phyloP scores from a whole-genome alignment of 2,329 filamentous ascomycete species.

The Pestalotiopsis sp. region DNA sequence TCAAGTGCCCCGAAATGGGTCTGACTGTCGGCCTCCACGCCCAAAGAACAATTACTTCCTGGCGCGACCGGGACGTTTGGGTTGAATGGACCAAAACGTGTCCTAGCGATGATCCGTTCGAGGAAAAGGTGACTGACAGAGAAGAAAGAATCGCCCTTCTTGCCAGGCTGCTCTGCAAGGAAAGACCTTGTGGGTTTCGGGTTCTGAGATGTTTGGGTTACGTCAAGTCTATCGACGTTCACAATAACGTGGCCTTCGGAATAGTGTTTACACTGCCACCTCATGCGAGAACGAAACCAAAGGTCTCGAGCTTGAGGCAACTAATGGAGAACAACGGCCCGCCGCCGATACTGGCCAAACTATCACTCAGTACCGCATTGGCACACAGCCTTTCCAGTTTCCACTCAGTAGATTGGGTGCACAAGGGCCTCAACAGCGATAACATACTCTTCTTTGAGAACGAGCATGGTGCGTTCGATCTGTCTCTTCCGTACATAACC shows the following conservation, averaged over 20 bases:
- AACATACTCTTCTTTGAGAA: constrained; percentile 50
- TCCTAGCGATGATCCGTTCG: neutral
- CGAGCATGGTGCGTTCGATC: constrained; percentile 28
- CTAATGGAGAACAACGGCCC: constrained; percentile 10
- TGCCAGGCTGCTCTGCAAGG: constrained; percentile 10
- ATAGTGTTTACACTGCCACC: constrained; percentile 9
- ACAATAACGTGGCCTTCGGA: constrained; percentile 3
- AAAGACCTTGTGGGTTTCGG: constrained; percentile 9
- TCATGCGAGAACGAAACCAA: neutral
- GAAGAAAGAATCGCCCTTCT: constrained; percentile 2
- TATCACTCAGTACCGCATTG: constrained; percentile 14
- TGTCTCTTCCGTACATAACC: constrained; percentile 39
- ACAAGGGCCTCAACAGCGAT: constrained; percentile 52
- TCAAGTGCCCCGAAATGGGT: too few species aligned
- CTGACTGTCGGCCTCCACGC: too few species aligned
- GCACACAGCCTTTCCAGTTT: constrained; percentile 26
- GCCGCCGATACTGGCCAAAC: constrained; percentile 11
- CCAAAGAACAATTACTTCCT: too few species aligned
- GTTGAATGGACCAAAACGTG: too few species aligned
- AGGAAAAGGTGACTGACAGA: neutral
- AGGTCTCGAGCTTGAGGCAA: constrained; percentile 12
- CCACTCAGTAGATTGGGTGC: constrained; percentile 55
- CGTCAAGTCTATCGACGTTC: neutral
- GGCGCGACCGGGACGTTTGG: too few species aligned
- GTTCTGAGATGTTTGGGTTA: constrained; percentile 17